phyloP scores from a whole-genome alignment of 352 stramenopile species.

The Phytopythium helicoides region DNA sequence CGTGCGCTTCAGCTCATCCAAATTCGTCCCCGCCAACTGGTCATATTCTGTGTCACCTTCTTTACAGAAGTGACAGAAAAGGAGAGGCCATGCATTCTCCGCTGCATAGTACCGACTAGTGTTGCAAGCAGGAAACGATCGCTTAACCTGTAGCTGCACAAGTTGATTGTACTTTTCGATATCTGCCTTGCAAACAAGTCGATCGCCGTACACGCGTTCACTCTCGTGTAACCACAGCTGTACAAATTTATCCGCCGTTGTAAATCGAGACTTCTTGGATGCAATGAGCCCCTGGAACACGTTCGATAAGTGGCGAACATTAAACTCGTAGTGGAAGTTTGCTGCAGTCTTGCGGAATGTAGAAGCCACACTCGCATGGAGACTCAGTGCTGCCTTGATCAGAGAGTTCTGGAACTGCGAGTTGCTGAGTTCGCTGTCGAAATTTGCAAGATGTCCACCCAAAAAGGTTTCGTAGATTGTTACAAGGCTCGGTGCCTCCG shows the following conservation, averaged over 20 bases:
- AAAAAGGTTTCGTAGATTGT: conserved; percentile 98
- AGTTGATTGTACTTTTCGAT: conserved; percentile 94
- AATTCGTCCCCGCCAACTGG: conserved; percentile 87
- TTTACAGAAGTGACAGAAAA: conserved; percentile 96
- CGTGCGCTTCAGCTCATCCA: conserved; percentile 88
- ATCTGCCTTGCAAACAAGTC: conserved; percentile 91
- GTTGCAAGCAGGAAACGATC: conserved; percentile 92
- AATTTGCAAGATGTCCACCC: conserved; percentile 90
- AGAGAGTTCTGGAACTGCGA: conserved; percentile 88
- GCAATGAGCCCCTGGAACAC: conserved; percentile 96
- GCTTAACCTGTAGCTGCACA: conserved; percentile 92
- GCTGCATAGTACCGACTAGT: conserved; percentile 91
- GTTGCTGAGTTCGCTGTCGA: conserved; percentile 86
- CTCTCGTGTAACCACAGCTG: conserved; percentile 95
- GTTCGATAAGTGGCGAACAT: conserved; percentile 94
- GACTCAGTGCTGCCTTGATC: conserved; percentile 92
- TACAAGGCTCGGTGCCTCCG: conserved; percentile 90
- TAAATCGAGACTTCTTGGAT: conserved; percentile 91
- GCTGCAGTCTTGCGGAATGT: conserved; percentile 94
- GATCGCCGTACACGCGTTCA: conserved; percentile 95
- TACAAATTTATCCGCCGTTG: conserved; percentile 92
- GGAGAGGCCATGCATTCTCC: conserved; percentile 94
- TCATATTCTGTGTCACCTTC: conserved; percentile 93
- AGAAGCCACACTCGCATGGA: conserved; percentile 89
- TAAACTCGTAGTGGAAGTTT: conserved; percentile 99